These are phyloP conservation scores for Lentinula lateritia DNA, from an alignment of 768 basidiomycete genomes.

Conservation along the genomic window DNA sequence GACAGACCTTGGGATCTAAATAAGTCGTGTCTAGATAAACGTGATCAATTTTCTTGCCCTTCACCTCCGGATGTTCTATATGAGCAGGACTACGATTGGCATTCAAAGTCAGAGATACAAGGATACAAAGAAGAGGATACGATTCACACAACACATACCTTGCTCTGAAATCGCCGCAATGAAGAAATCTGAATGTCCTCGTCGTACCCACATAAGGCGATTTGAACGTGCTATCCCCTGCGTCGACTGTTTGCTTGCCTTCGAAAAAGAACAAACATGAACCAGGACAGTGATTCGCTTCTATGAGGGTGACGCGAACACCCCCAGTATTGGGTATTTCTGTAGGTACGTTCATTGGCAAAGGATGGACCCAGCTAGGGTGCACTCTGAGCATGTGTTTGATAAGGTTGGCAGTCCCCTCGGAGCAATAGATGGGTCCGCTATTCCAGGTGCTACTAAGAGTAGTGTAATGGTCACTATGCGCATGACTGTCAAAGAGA, in stretches of 20 bases:
- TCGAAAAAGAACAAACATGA: slow-evolving; percentile 93
- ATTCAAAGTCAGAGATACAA: neutral
- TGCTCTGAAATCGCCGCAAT: slow-evolving; percentile 93
- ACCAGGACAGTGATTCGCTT: slow-evolving; percentile 98
- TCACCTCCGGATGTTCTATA: slow-evolving; percentile 77
- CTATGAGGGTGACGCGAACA: slow-evolving; percentile 88
- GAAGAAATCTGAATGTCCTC: slow-evolving; percentile 79
- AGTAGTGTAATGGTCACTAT: slow-evolving; percentile 96
- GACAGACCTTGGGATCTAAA: slow-evolving; percentile 70
- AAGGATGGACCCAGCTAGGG: slow-evolving; percentile 80
- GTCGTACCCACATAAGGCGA: slow-evolving; percentile 67
- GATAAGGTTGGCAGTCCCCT: slow-evolving; percentile 88
- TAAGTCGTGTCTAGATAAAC: slow-evolving; percentile 97
- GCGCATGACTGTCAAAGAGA: slow-evolving; percentile 67
- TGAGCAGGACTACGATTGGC: slow-evolving; percentile 56
- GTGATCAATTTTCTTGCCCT: slow-evolving; percentile 76
- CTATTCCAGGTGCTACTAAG: slow-evolving; percentile 82
- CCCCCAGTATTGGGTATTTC: slow-evolving; percentile 79
- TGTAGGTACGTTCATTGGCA: slow-evolving; percentile 75
- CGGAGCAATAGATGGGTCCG: slow-evolving; percentile 95
- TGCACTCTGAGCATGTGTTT: slow-evolving; percentile 88
- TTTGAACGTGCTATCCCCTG: slow-evolving; percentile 77
- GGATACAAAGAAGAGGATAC: neutral
- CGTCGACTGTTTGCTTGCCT: slow-evolving; percentile 83
- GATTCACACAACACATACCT: slow-evolving; percentile 18